Conservation (phyloP, 257 asterid genomes). For the Agastache rugosa region DNA sequence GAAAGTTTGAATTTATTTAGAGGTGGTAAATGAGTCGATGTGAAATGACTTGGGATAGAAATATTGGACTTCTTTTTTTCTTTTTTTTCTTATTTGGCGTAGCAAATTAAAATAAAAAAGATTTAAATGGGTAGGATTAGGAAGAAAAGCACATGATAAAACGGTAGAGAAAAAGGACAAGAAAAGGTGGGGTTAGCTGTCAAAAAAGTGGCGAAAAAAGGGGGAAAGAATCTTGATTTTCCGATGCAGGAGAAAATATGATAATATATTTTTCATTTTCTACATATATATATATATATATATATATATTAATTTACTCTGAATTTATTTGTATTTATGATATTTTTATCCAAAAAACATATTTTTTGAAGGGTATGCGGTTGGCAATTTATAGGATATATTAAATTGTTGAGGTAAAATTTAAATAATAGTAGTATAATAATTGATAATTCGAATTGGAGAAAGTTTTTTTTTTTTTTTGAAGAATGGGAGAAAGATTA, state of each 20-base stretch:
- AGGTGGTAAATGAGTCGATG: slow-evolving; percentile 32
- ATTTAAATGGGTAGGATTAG: neutral
- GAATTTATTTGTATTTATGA: too few relatives aligned
- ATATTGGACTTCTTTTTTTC: neutral
- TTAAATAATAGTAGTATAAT: neutral
- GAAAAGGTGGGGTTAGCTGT: slow-evolving; percentile 51
- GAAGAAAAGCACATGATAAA: slow-evolving; percentile 42
- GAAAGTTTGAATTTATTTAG: neutral
- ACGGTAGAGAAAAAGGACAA: slow-evolving; percentile 37
- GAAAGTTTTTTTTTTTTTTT: too few relatives aligned
- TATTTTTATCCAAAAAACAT: too few relatives aligned
- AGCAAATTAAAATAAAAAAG: slow-evolving; percentile 6
- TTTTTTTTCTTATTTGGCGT: neutral
- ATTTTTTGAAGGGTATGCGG: neutral
- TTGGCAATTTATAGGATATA: neutral
- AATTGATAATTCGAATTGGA: neutral
- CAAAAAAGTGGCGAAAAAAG: slow-evolving; percentile 47
- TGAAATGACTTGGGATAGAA: slow-evolving; percentile 12
- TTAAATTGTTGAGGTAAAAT: neutral
- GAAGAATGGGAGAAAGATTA: neutral
- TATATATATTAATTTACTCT: too few relatives aligned
- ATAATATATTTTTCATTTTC: too few relatives aligned
- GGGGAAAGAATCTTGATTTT: slow-evolving; percentile 58
- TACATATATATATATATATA: too few relatives aligned
- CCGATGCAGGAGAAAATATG: slow-evolving; percentile 19